A percentile compares a stretch with the other conserved stretches of the same genome.
Evolutionary conservation across 306 rosid species (phyloP).

Genomic region (Dalbergia cochinchinensis): DNA sequence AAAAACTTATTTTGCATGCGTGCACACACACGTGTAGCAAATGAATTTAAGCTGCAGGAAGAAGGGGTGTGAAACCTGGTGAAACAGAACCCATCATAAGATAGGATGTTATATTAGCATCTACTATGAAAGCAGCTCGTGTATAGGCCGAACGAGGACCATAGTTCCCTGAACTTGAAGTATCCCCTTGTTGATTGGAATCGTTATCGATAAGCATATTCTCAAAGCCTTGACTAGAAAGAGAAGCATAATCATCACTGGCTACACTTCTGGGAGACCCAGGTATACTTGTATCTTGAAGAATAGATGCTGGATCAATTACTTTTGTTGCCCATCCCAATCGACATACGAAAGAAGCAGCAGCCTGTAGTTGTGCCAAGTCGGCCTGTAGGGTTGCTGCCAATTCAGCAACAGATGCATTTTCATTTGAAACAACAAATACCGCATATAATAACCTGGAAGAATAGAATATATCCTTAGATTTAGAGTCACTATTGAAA

Average conservation of each 20-base stretch:
- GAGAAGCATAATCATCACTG: slow-evolving; percentile 74
- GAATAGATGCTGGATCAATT: slow-evolving; percentile 87
- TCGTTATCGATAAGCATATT: slow-evolving; percentile 70
- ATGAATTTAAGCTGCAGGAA: slow-evolving; percentile 26
- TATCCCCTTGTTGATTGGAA: slow-evolving; percentile 68
- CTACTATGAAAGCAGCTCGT: slow-evolving; percentile 96
- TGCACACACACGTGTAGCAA: background rate
- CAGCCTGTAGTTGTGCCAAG: slow-evolving; percentile 92
- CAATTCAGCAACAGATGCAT: slow-evolving; percentile 96
- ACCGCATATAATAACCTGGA: slow-evolving; percentile 95
- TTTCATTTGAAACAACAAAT: slow-evolving; percentile 98
- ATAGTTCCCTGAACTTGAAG: slow-evolving; percentile 62
- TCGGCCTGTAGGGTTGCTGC: slow-evolving; percentile 96
- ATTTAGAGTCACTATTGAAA: slow-evolving; percentile 27
- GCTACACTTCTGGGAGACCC: slow-evolving; percentile 77
- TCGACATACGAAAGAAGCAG: slow-evolving; percentile 96
- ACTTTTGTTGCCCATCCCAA: slow-evolving; percentile 99
- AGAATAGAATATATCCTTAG: slow-evolving; percentile 38
- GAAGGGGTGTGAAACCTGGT: slow-evolving; percentile 67
- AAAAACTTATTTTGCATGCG: too few relatives aligned
- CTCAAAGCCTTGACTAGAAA: slow-evolving; percentile 63
- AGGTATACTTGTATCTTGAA: slow-evolving; percentile 70
- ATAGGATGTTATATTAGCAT: slow-evolving; percentile 98
- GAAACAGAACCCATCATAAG: slow-evolving; percentile 99
- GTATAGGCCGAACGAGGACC: slow-evolving; percentile 65